phyloP scores from a whole-genome alignment of 805 yeast species.

The Kodamaea nitidulidarum region DNA sequence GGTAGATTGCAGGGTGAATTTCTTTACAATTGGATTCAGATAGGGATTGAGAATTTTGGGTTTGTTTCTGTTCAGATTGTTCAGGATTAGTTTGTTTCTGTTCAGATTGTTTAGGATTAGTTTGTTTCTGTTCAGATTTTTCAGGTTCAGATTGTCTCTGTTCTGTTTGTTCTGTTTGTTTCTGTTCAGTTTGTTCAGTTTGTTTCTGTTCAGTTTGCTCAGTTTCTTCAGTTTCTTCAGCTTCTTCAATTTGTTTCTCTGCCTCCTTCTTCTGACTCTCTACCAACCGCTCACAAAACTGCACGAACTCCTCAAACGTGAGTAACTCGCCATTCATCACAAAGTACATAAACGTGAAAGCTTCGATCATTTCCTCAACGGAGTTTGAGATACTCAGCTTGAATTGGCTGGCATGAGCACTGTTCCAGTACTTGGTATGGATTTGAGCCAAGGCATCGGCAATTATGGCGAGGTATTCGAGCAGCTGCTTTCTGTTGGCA shows the following conservation, averaged over 20 bases:
- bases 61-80: too few relatives aligned
- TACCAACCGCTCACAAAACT: constrained; percentile 5
- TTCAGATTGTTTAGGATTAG: too few relatives aligned
- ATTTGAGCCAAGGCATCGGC: constrained; percentile 6
- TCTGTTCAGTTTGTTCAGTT: not conserved
- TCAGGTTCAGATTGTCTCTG: too few relatives aligned
- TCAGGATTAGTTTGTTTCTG: too few relatives aligned
- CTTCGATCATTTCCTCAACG: constrained; percentile 25
- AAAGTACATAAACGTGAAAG: constrained; percentile 21
- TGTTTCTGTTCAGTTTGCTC: too few relatives aligned
- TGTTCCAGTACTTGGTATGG: constrained; percentile 9
- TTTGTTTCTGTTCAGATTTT: too few relatives aligned
- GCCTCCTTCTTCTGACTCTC: not conserved
- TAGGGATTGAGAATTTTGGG: too few relatives aligned
- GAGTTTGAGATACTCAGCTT: constrained; percentile 22
- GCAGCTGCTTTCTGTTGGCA: constrained; percentile 11
- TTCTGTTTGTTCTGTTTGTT: too few relatives aligned
- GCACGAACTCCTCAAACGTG: constrained; percentile 12
- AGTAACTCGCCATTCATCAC: constrained; percentile 12
- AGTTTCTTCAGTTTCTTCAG: not conserved
- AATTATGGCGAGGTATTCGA: constrained; percentile 11
- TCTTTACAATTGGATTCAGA: too few relatives aligned
- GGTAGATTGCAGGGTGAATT: too few relatives aligned
- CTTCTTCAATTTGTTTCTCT: not conserved
- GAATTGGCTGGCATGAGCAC: constrained; percentile 13